Evolutionary conservation across 2,329 filamentous ascomycete species (phyloP), one percentile per base, ranked within the genome.

Genomic region (Aureobasidium sp.): DNA sequence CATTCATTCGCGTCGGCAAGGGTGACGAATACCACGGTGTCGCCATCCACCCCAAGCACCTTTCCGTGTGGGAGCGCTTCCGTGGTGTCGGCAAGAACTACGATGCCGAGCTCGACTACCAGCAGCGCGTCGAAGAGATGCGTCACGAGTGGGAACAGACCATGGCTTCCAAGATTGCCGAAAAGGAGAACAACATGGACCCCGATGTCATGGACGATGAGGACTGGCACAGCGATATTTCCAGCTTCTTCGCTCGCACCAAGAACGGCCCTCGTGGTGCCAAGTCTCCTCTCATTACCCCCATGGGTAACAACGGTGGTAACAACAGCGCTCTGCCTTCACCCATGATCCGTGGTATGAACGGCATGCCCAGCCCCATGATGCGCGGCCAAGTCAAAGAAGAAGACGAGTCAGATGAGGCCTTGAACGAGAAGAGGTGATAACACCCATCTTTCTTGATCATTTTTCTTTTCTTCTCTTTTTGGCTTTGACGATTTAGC

Each of bases 11-110:
- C 63, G 80, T 84, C 2, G 91, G 91, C 64, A 85, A 85, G 64
- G 87, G 86, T 67, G 65, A 85, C 33, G 90, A 97, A 53, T 97
- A 97, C 79, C 92, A 96, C 77, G 93, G 93, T 67, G 87, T 96
- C 60, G 93, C 93, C 64, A 86, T 97, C 63, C 91, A 97, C 80
- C 88, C 90, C 52, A 84, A 88, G 74, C 93, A 97, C 72, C 78
- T 97, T 65, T 93, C 89, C 7, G 73, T 92, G 57, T 97, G 90
- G 88, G 93, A 97, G 81, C 87, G 90, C 64, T 75, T 90, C 65
- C 82, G 84, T 60, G 91, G 91, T 57, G 82, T 88, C 19, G 85
- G 87, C 74, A 95, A 94, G 80, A 73, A 83, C 72, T 97, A 97
- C 78, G 80, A 97, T 74, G 85, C 91, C 8, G 86, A 90, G 65